A percentile compares a stretch with the other conserved stretches of the same genome.
Conservation (phyloP, 345 rosid species). For the Populus ilicifolia region DNA sequence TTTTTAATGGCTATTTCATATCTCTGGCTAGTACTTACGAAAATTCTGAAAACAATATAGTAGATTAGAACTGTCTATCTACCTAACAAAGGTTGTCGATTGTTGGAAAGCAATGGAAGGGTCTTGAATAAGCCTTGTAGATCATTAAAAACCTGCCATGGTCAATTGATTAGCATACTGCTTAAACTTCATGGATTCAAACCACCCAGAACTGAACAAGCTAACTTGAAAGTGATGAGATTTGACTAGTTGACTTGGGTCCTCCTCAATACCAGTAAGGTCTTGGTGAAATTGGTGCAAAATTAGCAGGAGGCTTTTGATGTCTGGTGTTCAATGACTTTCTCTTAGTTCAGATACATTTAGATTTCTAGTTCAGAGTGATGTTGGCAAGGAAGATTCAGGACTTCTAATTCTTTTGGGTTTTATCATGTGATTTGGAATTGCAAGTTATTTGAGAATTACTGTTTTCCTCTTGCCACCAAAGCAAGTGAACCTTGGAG, state of each 20-base stretch:
- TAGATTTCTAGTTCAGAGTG: background rate
- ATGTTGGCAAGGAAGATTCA: background rate
- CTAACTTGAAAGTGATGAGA: background rate
- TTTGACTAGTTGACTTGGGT: background rate
- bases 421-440: background rate
- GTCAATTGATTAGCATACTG: background rate
- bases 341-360: background rate
- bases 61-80: background rate
- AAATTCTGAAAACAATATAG: background rate
- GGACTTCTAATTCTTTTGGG: background rate
- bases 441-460: background rate
- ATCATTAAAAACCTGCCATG: background rate
- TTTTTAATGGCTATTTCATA: background rate
- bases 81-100: background rate
- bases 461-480: background rate
- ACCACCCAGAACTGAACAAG: background rate
- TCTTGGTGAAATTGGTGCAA: background rate
- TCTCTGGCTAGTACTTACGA: background rate
- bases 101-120: background rate
- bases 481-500: background rate
- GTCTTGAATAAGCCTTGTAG: background rate
- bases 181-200: background rate
- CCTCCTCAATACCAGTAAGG: background rate
- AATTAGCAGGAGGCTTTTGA: background rate
- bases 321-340: background rate